phyloP scores from a whole-genome alignment of 768 basidiomycete species.

The Galerina sulciceps region DNA sequence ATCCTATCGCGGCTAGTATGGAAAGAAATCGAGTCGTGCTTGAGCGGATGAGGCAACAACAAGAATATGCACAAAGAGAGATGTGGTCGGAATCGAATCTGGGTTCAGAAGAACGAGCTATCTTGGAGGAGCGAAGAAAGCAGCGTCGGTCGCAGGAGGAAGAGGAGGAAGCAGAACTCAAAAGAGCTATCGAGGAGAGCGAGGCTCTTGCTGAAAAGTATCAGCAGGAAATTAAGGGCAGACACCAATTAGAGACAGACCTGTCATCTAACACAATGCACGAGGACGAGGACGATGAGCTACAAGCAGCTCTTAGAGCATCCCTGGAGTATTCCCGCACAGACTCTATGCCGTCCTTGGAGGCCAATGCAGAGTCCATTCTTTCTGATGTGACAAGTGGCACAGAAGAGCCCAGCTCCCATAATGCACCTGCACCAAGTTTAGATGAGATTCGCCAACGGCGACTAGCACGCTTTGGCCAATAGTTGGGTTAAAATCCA shows the following conservation, averaged over 20 bases:
- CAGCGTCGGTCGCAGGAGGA: slow-evolving; percentile 38
- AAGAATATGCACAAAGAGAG: slow-evolving; percentile 69
- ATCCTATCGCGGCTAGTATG: slow-evolving; percentile 71
- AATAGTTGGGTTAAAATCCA: not conserved
- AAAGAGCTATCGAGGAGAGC: slow-evolving; percentile 66
- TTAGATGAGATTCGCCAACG: slow-evolving; percentile 72
- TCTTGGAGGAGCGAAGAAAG: slow-evolving; percentile 35
- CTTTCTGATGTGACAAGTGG: slow-evolving; percentile 37
- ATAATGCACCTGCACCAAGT: slow-evolving; percentile 39
- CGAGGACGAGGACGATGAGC: slow-evolving; percentile 86
- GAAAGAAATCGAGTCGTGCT: slow-evolving; percentile 64
- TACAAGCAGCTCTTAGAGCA: slow-evolving; percentile 87
- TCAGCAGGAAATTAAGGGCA: not conserved
- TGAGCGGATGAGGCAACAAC: slow-evolving; percentile 66
- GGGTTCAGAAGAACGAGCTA: slow-evolving; percentile 33
- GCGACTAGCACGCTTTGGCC: slow-evolving; percentile 67
- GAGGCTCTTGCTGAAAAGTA: slow-evolving; percentile 42
- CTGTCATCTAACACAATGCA: slow-evolving; percentile 34
- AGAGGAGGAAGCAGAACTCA: slow-evolving; percentile 63
- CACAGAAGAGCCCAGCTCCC: slow-evolving; percentile 11
- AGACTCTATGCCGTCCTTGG: no score
- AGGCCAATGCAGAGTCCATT: slow-evolving; percentile 33
- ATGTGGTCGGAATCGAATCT: slow-evolving; percentile 46
- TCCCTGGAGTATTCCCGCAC: slow-evolving; percentile 69
- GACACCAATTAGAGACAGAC: not conserved